Evolutionary conservation across 129 eudicot species (phyloP).

Genomic region (Saussurea involucrata): DNA sequence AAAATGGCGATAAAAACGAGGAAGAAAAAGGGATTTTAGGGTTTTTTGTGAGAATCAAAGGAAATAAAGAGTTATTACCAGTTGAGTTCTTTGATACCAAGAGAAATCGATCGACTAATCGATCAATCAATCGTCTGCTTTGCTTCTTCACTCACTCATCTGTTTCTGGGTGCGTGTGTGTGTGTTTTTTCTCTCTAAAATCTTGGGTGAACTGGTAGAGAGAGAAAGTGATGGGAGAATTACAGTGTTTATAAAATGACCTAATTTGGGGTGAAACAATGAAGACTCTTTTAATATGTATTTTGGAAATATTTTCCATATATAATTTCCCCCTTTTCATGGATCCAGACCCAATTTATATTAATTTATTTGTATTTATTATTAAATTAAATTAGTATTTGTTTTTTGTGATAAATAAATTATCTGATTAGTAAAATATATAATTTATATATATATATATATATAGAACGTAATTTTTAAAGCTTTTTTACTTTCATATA

Average conservation of each 20-base stretch:
- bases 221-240: slow-evolving; percentile 9
- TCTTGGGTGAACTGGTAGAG: slow-evolving; percentile 13
- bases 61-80: not conserved
- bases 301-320: not conserved
- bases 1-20: slow-evolving; percentile 18
- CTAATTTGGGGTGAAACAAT: slow-evolving; percentile 16
- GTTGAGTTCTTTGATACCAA: slow-evolving; percentile 17
- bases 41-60: not conserved
- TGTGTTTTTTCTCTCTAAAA: slow-evolving; percentile 32
- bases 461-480: too few species aligned
- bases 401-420: too few species aligned
- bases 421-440: too few species aligned
- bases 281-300: not conserved
- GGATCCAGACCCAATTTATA: not conserved
- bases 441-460: too few species aligned
- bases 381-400: too few species aligned
- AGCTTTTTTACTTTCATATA: too few species aligned
- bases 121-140: not conserved
- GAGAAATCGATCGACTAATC: slow-evolving; percentile 3
- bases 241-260: slow-evolving; percentile 20
- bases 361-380: not conserved
- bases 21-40: not conserved
- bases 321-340: not conserved
- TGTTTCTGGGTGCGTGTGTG: slow-evolving; percentile 4
- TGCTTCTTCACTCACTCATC: slow-evolving; percentile 11